phyloP scores from a whole-genome alignment of 2,329 filamentous ascomycete species.

The Piedraia hortae region DNA sequence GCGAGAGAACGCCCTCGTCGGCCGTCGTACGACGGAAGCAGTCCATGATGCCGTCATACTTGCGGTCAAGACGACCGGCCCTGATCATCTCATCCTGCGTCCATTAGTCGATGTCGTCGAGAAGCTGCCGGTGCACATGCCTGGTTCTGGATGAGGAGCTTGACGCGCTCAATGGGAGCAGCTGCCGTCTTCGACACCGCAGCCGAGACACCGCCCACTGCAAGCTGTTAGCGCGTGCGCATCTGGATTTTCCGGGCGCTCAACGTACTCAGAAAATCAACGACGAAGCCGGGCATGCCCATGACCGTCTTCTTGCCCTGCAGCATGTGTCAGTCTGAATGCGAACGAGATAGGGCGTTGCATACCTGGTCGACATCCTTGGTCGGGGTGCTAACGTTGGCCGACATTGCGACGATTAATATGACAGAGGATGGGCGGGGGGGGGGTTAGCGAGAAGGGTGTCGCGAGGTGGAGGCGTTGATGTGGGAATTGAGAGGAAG shows the following conservation, averaged over 20 bases:
- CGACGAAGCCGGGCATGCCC: constrained; percentile 43
- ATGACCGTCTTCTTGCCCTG: constrained; percentile 3
- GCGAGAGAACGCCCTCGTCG: constrained; percentile 75
- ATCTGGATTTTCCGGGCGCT: constrained; percentile 1
- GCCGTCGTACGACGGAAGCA: constrained; percentile 84
- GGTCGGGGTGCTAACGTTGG: background rate
- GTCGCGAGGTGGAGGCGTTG: too few relatives aligned
- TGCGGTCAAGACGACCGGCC: constrained; percentile 89
- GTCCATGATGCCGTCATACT: constrained; percentile 79
- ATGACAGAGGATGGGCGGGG: too few relatives aligned
- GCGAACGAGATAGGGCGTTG: background rate
- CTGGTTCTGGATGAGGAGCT: constrained; percentile 99
- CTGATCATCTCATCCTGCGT: constrained; percentile 97
- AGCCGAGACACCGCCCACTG: constrained; percentile 99
- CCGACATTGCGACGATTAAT: background rate
- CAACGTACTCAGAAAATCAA: constrained; percentile 95
- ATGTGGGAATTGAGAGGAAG: too few relatives aligned
- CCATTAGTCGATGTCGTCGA: background rate
- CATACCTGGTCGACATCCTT: background rate
- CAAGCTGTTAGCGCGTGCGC: constrained; percentile 16
- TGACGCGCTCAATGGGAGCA: constrained; percentile 99
- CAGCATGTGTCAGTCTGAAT: background rate
- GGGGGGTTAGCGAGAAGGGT: too few relatives aligned
- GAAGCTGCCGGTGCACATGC: constrained; percentile 28
- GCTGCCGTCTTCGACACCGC: constrained; percentile 99